Evolutionary conservation across 1,139 yeast genomes (phyloP).

Genomic region (Debaryomyces nepalensis): DNA sequence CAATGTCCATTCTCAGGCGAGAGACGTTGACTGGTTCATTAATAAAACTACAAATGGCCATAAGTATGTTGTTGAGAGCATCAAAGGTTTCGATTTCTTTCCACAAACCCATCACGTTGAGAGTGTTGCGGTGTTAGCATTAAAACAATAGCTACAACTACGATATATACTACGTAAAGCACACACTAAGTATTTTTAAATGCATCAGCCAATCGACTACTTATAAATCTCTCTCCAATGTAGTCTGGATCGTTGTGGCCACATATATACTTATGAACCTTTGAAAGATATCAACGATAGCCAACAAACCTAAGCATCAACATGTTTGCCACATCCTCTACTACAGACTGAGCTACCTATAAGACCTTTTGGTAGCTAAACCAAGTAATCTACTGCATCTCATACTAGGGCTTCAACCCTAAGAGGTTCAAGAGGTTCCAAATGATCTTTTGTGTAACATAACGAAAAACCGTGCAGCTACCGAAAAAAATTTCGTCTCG

Average conservation of each 20-base stretch:
- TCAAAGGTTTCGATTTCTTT: conserved; percentile 95
- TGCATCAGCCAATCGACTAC: neutral
- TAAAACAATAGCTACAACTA: conserved; percentile 18
- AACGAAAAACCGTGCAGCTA: conserved; percentile 5
- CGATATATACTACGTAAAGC: no score
- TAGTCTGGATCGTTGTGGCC: no score
- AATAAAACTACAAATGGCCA: conserved; percentile 66
- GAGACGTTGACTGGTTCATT: conserved; percentile 86
- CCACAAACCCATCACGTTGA: conserved; percentile 99
- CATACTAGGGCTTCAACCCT: conserved; percentile 18
- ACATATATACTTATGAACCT: no score
- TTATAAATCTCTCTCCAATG: no score
- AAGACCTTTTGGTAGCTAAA: no score
- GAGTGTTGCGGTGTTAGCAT: conserved; percentile 79
- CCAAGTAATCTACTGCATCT: neutral
- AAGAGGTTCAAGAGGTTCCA: conserved; percentile 6
- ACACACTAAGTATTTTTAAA: neutral
- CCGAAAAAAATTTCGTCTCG: conserved; percentile 12
- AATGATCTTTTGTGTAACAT: conserved; percentile 8
- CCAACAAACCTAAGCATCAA: no score
- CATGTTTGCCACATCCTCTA: no score
- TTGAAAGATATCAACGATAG: no score
- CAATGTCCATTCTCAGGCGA: conserved; percentile 96
- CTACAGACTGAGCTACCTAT: no score
- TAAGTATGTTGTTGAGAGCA: conserved; percentile 71